Conservation (phyloP, 2,329 filamentous ascomycete species). For the Dactylellina cionopaga region DNA sequence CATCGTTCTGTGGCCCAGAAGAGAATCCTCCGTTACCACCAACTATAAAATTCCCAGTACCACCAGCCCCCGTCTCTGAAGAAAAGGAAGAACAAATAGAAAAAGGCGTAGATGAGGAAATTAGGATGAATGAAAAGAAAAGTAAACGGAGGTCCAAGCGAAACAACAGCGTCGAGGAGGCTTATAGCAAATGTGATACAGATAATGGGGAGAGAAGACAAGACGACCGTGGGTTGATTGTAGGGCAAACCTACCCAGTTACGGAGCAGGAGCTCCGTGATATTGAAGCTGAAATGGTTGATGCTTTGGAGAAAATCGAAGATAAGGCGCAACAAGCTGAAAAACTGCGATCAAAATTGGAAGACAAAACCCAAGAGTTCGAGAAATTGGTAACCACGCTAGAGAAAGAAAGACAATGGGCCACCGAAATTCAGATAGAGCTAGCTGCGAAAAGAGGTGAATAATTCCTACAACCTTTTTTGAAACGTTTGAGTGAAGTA, state of each 20-base stretch:
- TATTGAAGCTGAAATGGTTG: not conserved
- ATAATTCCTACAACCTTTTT: not conserved
- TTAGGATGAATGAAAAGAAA: too few species aligned
- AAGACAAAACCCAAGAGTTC: not conserved
- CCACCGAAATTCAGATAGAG: not conserved
- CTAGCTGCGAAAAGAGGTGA: conserved; percentile 23
- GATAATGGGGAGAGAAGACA: too few species aligned
- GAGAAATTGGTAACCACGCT: not conserved
- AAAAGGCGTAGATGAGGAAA: not conserved
- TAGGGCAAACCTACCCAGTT: too few species aligned
- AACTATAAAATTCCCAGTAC: not conserved
- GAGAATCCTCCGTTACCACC: not conserved
- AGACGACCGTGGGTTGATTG: too few species aligned
- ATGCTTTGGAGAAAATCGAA: not conserved
- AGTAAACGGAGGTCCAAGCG: too few species aligned
- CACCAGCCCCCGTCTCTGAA: not conserved
- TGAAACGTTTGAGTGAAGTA: not conserved
- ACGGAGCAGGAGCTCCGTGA: not conserved
- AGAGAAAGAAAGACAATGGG: not conserved
- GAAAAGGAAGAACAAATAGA: too few species aligned
- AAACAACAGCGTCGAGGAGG: too few species aligned
- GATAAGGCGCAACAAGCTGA: not conserved
- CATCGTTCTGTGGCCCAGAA: not conserved
- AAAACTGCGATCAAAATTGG: not conserved
- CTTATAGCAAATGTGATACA: too few species aligned